Evolutionary conservation across 140 eudicot species (phyloP).

Genomic region (Stevia rebaudiana): DNA sequence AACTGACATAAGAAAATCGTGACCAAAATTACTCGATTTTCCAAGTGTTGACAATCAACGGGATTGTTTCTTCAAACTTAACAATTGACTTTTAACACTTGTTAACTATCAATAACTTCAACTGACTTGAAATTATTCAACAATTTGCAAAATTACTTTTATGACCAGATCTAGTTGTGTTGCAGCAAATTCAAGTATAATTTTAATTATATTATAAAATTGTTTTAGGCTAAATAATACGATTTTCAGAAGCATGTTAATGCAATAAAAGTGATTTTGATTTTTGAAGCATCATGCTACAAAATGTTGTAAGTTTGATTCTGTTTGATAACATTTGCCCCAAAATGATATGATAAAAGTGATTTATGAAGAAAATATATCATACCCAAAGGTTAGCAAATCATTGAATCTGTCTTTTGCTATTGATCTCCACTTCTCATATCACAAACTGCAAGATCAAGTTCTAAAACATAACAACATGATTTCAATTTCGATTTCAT

Average conservation of each 20-base stretch:
- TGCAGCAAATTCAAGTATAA: background rate
- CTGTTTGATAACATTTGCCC: background rate
- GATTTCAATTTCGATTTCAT: background rate
- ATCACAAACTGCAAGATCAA: constrained; percentile 12
- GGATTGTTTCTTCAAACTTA: background rate
- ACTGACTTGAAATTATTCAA: background rate
- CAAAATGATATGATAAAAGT: background rate
- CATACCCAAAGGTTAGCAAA: background rate
- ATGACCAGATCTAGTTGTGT: background rate
- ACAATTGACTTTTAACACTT: background rate
- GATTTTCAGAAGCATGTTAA: background rate
- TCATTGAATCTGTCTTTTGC: background rate
- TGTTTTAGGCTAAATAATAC: background rate
- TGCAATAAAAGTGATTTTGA: background rate
- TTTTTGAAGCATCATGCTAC: background rate
- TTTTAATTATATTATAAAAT: background rate
- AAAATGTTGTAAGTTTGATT: too few species aligned
- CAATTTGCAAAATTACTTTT: background rate
- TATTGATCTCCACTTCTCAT: background rate
- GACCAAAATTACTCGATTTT: constrained; percentile 12
- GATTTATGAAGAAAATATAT: background rate
- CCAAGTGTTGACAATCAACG: constrained; percentile 10
- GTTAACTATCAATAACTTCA: background rate
- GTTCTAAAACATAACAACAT: background rate
- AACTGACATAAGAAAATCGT: constrained; percentile 12